Conservation (phyloP, 495 filamentous ascomycete species). For the Aspergillus wentii region DNA sequence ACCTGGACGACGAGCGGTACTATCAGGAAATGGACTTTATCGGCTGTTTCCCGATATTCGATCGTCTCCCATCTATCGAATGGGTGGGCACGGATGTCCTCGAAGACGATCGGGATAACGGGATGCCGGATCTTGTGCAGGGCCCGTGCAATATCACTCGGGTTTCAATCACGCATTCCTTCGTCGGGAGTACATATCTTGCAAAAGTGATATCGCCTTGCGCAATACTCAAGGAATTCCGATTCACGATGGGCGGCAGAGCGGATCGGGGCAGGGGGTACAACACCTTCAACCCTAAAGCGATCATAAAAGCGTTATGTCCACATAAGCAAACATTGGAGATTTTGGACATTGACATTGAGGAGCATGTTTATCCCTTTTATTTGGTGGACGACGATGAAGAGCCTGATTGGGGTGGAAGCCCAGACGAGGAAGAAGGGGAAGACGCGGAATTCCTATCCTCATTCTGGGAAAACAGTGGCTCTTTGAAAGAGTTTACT, state of each 20-base stretch:
- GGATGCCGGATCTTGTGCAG: neutral
- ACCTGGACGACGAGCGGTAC: conserved; percentile 10
- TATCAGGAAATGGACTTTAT: conserved; percentile 10
- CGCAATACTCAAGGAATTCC: conserved; percentile 14
- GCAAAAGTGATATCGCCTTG: conserved; percentile 11
- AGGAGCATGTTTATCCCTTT: neutral
- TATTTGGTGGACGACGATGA: conserved; percentile 1
- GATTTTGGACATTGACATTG: conserved; percentile 19
- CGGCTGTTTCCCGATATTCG: conserved; percentile 6
- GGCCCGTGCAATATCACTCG: conserved; percentile 14
- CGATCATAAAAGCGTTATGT: conserved; percentile 16
- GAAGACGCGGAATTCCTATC: neutral
- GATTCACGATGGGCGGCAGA: conserved; percentile 18
- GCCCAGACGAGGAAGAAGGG: neutral
- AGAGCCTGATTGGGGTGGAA: neutral
- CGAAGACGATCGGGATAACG: conserved; percentile 3
- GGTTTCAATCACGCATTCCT: conserved; percentile 15
- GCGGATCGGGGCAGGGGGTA: conserved; percentile 2
- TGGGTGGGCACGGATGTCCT: conserved; percentile 14
- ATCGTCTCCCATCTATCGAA: conserved; percentile 21
- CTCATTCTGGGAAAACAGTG: conserved; percentile 1
- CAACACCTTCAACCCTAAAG: conserved; percentile 11
- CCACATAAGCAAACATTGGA: conserved; percentile 20
- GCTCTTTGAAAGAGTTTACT: neutral
- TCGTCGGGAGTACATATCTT: conserved; percentile 7